phyloP scores from a whole-genome alignment of 163 green algal species.

The Botryococcus braunii region DNA sequence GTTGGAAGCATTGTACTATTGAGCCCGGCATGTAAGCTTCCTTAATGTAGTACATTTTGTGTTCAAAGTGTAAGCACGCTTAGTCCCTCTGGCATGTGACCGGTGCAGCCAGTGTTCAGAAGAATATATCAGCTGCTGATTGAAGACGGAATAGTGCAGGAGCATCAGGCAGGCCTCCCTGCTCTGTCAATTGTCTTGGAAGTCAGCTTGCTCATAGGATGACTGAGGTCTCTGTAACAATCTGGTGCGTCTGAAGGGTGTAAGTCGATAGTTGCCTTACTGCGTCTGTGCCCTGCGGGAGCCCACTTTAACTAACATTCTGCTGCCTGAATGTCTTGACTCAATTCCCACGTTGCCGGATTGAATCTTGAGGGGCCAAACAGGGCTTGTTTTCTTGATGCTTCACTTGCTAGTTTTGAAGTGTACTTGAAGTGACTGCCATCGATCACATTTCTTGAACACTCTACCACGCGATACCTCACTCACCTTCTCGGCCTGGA shows the following conservation, averaged over 20 bases:
- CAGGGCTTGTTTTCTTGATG: no score
- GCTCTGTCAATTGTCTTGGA: not conserved
- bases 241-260: not conserved
- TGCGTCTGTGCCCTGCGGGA: not conserved
- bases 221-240: not conserved
- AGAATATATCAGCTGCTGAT: conserved; percentile 53
- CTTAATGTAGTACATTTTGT: not conserved
- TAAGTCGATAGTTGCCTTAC: not conserved
- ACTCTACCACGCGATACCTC: no score
- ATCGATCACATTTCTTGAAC: not conserved
- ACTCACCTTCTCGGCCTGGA: no score
- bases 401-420: no score
- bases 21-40: not conserved
- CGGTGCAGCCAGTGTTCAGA: conserved; percentile 51
- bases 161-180: conserved; percentile 20
- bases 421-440: not conserved
- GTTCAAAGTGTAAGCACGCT: not conserved
- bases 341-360: not conserved
- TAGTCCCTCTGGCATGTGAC: not conserved
- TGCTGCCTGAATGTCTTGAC: not conserved
- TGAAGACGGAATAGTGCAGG: conserved; percentile 23
- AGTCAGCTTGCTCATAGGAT: not conserved
- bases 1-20: no score
- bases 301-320: not conserved
- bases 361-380: no score